Base-by-base conservation (phyloP, 2,329 filamentous ascomycete species). In the Colletotrichum sp. region DNA sequence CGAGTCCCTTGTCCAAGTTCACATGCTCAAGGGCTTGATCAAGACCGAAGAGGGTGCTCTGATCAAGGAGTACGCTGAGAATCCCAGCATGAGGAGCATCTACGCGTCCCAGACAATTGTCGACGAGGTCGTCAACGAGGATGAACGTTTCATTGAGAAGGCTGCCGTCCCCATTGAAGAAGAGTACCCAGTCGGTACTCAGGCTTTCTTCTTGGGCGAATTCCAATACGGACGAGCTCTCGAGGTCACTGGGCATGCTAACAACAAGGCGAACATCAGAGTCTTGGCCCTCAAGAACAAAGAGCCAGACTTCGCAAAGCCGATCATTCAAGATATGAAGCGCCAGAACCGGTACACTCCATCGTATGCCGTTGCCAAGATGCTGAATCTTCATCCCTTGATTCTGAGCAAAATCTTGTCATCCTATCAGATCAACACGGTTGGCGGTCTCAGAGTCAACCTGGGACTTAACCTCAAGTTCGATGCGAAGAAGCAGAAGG, bases 381-480 rank as follows among this genome's bases (percentile, higher is more conserved):
- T 94, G 82, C 89, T 99, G 13, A 90, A 92, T 6, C 88, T 99
- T 77, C 96, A 98, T 79, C 94, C 96, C 9, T 89, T 99, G 66
- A 94, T 97, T 3, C 88, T 99, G 36, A 98, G 96, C 85, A 99
- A 98, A 89, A 95, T 99, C 81, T 99, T 97, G 0, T 98, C 97
- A 3, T 96, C 96, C 0, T 99, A 98, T 84, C 94, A 93, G 71
- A 95, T 99, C 73, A 92, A 92, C 72, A 91, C 86, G 21, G 92
- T 96, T 6, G 95, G 95, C 73, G 95, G 95, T 28, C 88, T 96
- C 75, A 94, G 95, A 80, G 90, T 98, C 77, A 99, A 99, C 81
- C 88, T 99, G 28, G 97, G 97, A 1, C 89, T 99, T 77, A 99
- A 99, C 81, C 90, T 99, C 79, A 99, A 99, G 84, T 99, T 99